A percentile compares a stretch with the other conserved stretches of the same genome.
These are phyloP conservation scores for Artemisia argyi DNA, from an alignment of 129 eudicot genomes.

Conservation along the genomic window DNA sequence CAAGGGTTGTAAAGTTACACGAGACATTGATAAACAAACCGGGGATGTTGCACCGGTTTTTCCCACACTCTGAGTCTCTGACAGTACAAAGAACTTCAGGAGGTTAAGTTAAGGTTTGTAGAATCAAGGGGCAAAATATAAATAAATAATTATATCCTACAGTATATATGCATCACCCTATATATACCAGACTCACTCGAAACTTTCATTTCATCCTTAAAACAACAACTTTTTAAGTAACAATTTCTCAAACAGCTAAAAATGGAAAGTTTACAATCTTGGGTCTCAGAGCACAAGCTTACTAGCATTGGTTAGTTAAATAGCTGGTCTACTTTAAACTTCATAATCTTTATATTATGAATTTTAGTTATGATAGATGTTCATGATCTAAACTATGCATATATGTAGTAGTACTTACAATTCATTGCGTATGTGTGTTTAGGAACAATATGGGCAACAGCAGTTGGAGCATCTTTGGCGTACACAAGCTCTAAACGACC, in stretches of 20 bases:
- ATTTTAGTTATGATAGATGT: not conserved
- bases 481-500: slow-evolving; percentile 52
- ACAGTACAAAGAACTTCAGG: slow-evolving; percentile 2
- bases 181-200: slow-evolving; percentile 27
- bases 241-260: not conserved
- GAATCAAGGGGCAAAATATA: slow-evolving; percentile 38
- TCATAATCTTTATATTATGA: not conserved
- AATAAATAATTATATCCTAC: not conserved
- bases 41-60: slow-evolving; percentile 16
- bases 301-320: slow-evolving; percentile 69
- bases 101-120: not conserved
- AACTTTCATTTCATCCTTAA: slow-evolving; percentile 28
- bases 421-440: not conserved
- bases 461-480: slow-evolving; percentile 76
- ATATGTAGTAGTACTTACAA: not conserved
- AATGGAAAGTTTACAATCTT: slow-evolving; percentile 74
- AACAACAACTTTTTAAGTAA: not conserved
- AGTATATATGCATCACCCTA: not conserved
- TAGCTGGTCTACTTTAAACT: not conserved
- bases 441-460: slow-evolving; percentile 69
- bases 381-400: not conserved
- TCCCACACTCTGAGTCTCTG: not conserved
- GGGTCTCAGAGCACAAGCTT: slow-evolving; percentile 92
- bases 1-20: slow-evolving; percentile 1
- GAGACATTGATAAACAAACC: not conserved